phyloP scores from a whole-genome alignment of 1,139 yeast species.

The Candida sanyaensis region DNA sequence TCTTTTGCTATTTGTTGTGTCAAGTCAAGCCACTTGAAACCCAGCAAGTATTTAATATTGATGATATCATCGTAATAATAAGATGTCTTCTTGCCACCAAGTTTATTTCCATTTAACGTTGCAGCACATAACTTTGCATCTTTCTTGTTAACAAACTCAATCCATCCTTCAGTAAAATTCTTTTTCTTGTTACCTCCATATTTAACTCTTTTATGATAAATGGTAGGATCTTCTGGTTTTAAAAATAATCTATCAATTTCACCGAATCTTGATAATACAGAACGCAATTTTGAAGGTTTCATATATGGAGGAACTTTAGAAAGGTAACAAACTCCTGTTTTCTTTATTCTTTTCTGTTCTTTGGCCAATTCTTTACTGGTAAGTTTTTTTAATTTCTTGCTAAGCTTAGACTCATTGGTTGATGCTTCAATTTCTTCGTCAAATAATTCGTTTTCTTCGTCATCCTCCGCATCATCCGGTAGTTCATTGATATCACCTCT shows the following conservation, averaged over 20 bases:
- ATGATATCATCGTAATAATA: slow-evolving; percentile 93
- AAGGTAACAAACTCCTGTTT: slow-evolving; percentile 88
- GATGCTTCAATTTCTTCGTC: slow-evolving; percentile 9
- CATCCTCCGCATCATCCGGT: slow-evolving; percentile 15
- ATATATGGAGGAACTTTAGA: slow-evolving; percentile 94
- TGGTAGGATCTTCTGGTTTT: slow-evolving; percentile 78
- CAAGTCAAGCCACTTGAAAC: slow-evolving; percentile 93
- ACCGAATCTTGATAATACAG: slow-evolving; percentile 80
- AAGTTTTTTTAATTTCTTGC: slow-evolving; percentile 46
- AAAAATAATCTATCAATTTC: slow-evolving; percentile 80
- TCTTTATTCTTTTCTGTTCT: slow-evolving; percentile 59
- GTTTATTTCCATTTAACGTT: slow-evolving; percentile 81
- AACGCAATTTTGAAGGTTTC: slow-evolving; percentile 91
- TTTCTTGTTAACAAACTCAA: slow-evolving; percentile 78
- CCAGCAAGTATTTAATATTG: slow-evolving; percentile 84
- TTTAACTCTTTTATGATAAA: slow-evolving; percentile 68
- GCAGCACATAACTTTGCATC: slow-evolving; percentile 89
- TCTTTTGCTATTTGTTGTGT: slow-evolving; percentile 94
- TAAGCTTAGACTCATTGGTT: slow-evolving; percentile 17
- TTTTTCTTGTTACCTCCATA: slow-evolving; percentile 94
- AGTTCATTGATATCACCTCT: slow-evolving; percentile 5
- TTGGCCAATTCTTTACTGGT: slow-evolving; percentile 56
- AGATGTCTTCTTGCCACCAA: slow-evolving; percentile 93
- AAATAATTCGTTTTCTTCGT: slow-evolving; percentile 10
- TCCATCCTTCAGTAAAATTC: slow-evolving; percentile 96